These are phyloP conservation scores for Chalara sp. DNA, from an alignment of 2,329 filamentous ascomycete genomes.

Conservation along the genomic window DNA sequence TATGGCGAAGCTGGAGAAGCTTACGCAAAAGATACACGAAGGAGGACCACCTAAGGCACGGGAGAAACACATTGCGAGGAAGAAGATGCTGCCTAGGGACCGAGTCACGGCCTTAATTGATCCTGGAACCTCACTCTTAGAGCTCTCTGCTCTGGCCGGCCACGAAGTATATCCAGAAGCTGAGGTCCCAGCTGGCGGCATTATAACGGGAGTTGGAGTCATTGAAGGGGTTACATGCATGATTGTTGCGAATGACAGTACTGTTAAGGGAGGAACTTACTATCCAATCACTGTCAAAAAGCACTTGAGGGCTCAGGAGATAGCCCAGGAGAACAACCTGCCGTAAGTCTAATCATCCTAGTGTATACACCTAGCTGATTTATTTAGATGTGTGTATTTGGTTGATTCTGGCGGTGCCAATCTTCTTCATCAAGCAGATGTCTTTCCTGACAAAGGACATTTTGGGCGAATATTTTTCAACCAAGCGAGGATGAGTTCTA, in stretches of 20 bases:
- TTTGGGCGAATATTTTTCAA: constrained; percentile 97
- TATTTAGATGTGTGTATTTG: constrained; percentile 74
- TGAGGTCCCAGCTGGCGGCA: constrained; percentile 81
- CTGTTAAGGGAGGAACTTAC: constrained; percentile 95
- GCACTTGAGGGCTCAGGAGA: constrained; percentile 84
- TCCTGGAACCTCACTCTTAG: constrained; percentile 81
- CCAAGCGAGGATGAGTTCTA: constrained; percentile 84
- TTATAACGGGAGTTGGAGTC: constrained; percentile 86
- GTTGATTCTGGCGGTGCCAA: constrained; percentile 96
- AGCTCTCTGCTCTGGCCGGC: constrained; percentile 87
- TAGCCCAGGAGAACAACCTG: constrained; percentile 79
- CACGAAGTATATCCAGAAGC: constrained; percentile 80
- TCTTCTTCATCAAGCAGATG: constrained; percentile 88
- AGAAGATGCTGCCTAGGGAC: constrained; percentile 93
- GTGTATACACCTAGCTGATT: neutral
- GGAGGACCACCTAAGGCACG: constrained; percentile 78
- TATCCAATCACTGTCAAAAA: constrained; percentile 98
- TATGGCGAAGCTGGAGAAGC: constrained; percentile 57
- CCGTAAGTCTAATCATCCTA: constrained; percentile 40
- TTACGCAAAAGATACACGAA: constrained; percentile 65
- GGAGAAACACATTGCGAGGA: constrained; percentile 78
- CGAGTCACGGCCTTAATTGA: constrained; percentile 83
- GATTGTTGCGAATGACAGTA: constrained; percentile 93
- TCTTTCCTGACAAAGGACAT: constrained; percentile 91
- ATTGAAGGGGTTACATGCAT: constrained; percentile 89